Conservation (phyloP, 2,329 filamentous ascomycete species). For the Curvularia sp. region DNA sequence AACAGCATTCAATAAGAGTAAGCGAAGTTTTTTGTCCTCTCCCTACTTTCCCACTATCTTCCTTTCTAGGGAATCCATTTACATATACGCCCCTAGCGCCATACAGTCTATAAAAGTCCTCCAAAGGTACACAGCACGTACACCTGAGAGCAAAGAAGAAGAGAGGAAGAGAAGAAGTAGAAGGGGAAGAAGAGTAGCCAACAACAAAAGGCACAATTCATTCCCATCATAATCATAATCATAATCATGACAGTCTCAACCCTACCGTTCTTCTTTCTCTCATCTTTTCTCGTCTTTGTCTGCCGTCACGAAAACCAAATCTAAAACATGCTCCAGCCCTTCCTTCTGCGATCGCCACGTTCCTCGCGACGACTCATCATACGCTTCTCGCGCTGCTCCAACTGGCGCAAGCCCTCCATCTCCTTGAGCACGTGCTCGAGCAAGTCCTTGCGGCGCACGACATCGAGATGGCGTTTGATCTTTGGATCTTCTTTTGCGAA, state of each 20-base stretch:
- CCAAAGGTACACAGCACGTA: neutral
- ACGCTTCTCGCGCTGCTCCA: constrained; percentile 77
- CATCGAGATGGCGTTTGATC: constrained; percentile 85
- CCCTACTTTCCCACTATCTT: neutral
- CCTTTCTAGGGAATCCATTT: neutral
- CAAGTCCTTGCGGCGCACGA: constrained; percentile 89
- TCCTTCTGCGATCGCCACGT: constrained; percentile 35
- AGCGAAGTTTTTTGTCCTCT: neutral
- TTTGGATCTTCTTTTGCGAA: constrained; percentile 95
- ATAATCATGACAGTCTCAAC: too few species aligned
- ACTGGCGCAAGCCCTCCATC: constrained; percentile 86
- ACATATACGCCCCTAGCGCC: constrained; percentile 10
- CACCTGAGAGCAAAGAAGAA: neutral
- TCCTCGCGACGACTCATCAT: constrained; percentile 36
- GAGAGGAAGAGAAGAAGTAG: neutral
- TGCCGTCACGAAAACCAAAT: neutral
- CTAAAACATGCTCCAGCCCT: constrained; percentile 45
- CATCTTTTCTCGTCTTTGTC: neutral
- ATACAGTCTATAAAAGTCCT: constrained; percentile 14
- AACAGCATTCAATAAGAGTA: neutral
- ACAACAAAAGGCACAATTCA: neutral
- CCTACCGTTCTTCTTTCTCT: neutral
- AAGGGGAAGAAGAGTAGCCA: neutral
- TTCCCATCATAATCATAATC: neutral
- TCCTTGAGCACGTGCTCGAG: constrained; percentile 93